Conservation (phyloP, 805 yeast genomes). For the Kuraishia hungarica region DNA sequence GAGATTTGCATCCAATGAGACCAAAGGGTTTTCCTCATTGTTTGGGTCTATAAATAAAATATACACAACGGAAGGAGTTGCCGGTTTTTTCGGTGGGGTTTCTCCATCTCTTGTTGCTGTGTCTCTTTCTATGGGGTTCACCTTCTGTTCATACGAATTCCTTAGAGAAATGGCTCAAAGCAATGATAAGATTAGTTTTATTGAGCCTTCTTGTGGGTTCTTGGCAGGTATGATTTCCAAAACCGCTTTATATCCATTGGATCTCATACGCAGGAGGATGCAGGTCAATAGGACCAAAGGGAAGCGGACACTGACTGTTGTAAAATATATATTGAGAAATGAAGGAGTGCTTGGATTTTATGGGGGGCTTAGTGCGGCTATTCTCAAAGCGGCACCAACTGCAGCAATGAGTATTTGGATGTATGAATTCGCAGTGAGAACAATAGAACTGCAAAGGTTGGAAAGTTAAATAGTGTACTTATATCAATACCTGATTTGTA, state of each 20-base stretch:
- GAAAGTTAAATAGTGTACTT: neutral
- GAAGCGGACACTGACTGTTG: neutral
- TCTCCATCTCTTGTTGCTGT: slow-evolving; percentile 50
- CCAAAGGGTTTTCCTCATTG: slow-evolving; percentile 24
- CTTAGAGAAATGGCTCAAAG: slow-evolving; percentile 27
- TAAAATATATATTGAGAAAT: neutral
- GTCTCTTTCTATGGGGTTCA: slow-evolving; percentile 62
- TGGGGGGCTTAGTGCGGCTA: slow-evolving; percentile 62
- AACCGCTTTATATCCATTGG: slow-evolving; percentile 74
- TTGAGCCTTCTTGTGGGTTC: slow-evolving; percentile 58
- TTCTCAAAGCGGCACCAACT: slow-evolving; percentile 76
- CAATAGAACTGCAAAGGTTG: slow-evolving; percentile 1
- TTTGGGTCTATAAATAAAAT: slow-evolving; percentile 25
- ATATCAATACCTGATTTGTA: too few species aligned
- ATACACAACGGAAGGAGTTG: slow-evolving; percentile 23
- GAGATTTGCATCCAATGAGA: slow-evolving; percentile 61
- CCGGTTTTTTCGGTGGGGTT: slow-evolving; percentile 43
- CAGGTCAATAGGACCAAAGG: slow-evolving; percentile 39
- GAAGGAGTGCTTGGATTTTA: slow-evolving; percentile 70
- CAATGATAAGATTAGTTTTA: slow-evolving; percentile 24
- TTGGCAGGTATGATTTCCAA: slow-evolving; percentile 74
- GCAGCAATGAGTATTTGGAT: slow-evolving; percentile 29
- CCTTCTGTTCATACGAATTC: slow-evolving; percentile 62
- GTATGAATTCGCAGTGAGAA: slow-evolving; percentile 21
- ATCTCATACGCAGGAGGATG: slow-evolving; percentile 67